Evolutionary conservation across 2,329 filamentous ascomycete species (phyloP).

Genomic region (Thermoascus crustaceus): DNA sequence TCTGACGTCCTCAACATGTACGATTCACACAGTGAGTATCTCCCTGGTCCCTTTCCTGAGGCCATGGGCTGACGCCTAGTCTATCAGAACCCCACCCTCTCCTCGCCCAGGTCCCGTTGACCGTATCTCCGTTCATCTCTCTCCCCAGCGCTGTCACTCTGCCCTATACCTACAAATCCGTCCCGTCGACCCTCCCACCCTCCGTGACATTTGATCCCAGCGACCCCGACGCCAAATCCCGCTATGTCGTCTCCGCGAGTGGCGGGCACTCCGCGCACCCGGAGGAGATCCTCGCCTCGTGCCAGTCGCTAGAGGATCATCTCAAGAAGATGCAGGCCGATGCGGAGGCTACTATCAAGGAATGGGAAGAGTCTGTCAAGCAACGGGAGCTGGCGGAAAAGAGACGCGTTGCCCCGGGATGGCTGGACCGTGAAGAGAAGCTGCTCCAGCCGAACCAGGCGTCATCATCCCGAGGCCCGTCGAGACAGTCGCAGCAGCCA

Average conservation of each 20-base stretch:
- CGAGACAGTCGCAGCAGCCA: slow-evolving; percentile 7
- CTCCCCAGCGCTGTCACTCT: slow-evolving; percentile 84
- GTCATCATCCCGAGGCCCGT: slow-evolving; percentile 1
- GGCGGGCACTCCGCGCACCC: slow-evolving; percentile 80
- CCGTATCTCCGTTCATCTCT: slow-evolving; percentile 87
- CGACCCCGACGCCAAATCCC: slow-evolving; percentile 41
- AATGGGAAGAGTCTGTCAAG: slow-evolving; percentile 58
- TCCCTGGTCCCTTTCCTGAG: background rate
- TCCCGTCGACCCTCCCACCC: slow-evolving; percentile 77
- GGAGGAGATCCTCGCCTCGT: slow-evolving; percentile 74
- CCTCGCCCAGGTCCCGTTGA: slow-evolving; percentile 84
- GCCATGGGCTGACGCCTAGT: slow-evolving; percentile 4
- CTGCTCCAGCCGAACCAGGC: slow-evolving; percentile 45
- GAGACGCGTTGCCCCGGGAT: slow-evolving; percentile 55
- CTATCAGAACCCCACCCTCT: slow-evolving; percentile 71
- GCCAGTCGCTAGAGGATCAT: slow-evolving; percentile 68
- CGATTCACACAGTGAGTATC: slow-evolving; percentile 35
- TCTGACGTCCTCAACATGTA: slow-evolving; percentile 27
- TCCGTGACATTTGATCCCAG: slow-evolving; percentile 51
- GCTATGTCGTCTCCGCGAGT: slow-evolving; percentile 70
- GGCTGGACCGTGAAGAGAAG: slow-evolving; percentile 55
- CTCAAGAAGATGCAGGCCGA: slow-evolving; percentile 61
- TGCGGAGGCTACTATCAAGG: slow-evolving; percentile 56
- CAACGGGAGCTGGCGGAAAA: slow-evolving; percentile 56
- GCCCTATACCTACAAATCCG: slow-evolving; percentile 87